phyloP scores from a whole-genome alignment of 2,329 filamentous ascomycete species.

The Stachybotrys elegans region DNA sequence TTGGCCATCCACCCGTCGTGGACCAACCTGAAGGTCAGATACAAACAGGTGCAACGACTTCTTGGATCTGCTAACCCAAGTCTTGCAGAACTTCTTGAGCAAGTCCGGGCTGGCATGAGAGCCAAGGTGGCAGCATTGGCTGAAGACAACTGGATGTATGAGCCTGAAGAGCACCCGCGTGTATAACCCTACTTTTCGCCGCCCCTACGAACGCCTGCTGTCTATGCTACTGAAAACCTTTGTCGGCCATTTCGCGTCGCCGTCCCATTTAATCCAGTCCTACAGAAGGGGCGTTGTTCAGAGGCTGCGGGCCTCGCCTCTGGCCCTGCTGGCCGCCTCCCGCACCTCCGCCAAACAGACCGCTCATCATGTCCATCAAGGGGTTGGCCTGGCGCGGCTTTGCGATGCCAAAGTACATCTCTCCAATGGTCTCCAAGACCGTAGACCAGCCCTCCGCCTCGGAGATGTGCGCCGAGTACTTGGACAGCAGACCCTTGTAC shows the following conservation, averaged over 20 bases:
- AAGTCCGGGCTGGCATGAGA: constrained; percentile 63
- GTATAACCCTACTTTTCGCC: constrained; percentile 16
- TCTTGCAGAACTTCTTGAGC: constrained; percentile 61
- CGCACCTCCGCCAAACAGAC: constrained; percentile 76
- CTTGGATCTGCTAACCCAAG: too few relatives aligned
- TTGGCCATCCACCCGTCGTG: constrained; percentile 47
- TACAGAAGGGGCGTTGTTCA: constrained; percentile 47
- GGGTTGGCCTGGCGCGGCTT: constrained; percentile 87
- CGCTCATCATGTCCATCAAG: constrained; percentile 97
- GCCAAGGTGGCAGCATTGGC: constrained; percentile 68
- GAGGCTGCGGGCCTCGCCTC: constrained; percentile 36
- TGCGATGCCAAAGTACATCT: constrained; percentile 94
- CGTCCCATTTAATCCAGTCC: constrained; percentile 46
- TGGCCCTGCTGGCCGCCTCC: constrained; percentile 33
- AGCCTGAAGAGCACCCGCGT: constrained; percentile 54
- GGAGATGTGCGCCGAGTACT: constrained; percentile 74
- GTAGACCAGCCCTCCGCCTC: constrained; percentile 78
- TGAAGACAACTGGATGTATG: constrained; percentile 91
- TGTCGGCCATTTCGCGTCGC: background rate
- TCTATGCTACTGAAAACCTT: constrained; percentile 11
- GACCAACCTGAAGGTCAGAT: constrained; percentile 64
- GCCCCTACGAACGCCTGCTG: constrained; percentile 18
- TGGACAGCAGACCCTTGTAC: constrained; percentile 74
- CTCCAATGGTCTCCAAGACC: constrained; percentile 78
- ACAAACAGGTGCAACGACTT: too few relatives aligned